Conservation (phyloP, 106 monocot genomes). For the Alisma plantagoaquatica region DNA sequence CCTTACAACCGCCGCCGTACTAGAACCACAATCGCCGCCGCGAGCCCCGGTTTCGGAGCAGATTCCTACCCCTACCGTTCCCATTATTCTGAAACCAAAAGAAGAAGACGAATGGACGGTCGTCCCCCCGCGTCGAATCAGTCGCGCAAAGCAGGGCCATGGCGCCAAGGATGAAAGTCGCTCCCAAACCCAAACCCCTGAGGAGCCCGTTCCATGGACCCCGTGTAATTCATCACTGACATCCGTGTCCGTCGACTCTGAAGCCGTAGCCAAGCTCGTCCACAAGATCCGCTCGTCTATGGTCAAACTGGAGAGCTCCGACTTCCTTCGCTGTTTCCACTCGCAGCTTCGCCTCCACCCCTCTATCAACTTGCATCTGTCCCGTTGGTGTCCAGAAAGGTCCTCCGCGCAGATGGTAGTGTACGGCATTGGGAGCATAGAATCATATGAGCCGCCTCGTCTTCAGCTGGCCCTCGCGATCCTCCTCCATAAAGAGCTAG, state of each 20-base stretch:
- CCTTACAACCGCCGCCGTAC: too few species aligned
- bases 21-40: too few species aligned
- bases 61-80: too few species aligned
- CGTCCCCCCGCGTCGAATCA: slow-evolving; percentile 32
- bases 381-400: neutral
- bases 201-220: slow-evolving; percentile 42
- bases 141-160: slow-evolving; percentile 5
- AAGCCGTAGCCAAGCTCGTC: slow-evolving; percentile 25
- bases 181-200: too few species aligned
- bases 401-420: slow-evolving; percentile 27
- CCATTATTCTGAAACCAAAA: too few species aligned
- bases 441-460: slow-evolving; percentile 39
- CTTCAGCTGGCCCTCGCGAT: slow-evolving; percentile 70
- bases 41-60: too few species aligned
- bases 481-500: slow-evolving; percentile 36
- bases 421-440: slow-evolving; percentile 86
- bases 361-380: slow-evolving; percentile 17
- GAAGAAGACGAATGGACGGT: too few species aligned
- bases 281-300: slow-evolving; percentile 28
- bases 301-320: slow-evolving; percentile 27
- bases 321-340: slow-evolving; percentile 44
- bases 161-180: neutral
- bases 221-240: slow-evolving; percentile 23
- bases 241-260: slow-evolving; percentile 12
- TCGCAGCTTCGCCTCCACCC: slow-evolving; percentile 18